These are phyloP conservation scores for Saccharomycopsis sp. DNA, from an alignment of 805 yeast species.

Conservation along the genomic window DNA sequence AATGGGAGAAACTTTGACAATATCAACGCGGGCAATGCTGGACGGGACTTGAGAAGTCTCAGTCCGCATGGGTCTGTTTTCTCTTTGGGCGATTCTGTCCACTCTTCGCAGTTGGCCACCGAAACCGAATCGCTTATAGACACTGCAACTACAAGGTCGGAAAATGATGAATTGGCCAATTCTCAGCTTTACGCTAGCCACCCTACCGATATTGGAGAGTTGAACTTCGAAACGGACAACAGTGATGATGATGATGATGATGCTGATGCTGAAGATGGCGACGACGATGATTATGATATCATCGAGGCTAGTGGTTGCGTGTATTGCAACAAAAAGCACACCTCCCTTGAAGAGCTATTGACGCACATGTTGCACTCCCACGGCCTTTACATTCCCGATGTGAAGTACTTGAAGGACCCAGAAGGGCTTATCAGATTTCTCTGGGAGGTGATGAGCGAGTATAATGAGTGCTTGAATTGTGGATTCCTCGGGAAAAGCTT, in stretches of 20 bases:
- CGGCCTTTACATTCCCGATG: conserved; percentile 86
- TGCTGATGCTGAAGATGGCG: conserved; percentile 19
- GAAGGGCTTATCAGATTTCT: conserved; percentile 67
- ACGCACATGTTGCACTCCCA: conserved; percentile 71
- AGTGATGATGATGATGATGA: conserved; percentile 26
- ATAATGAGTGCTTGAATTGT: conserved; percentile 72
- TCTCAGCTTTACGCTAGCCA: no score
- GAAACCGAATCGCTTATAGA: conserved; percentile 19
- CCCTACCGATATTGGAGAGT: no score
- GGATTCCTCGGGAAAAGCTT: conserved; percentile 73
- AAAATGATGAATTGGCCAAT: no score
- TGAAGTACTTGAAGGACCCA: conserved; percentile 53
- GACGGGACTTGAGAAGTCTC: conserved; percentile 26
- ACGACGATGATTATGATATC: conserved; percentile 12
- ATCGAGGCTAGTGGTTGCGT: conserved; percentile 34
- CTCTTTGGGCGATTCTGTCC: conserved; percentile 39
- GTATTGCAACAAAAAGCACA: conserved; percentile 46
- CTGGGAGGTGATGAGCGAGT: conserved; percentile 73
- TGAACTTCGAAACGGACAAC: conserved; percentile 3
- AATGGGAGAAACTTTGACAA: neutral
- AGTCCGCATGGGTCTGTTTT: conserved; percentile 44
- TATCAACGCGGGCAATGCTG: neutral
- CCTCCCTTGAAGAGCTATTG: conserved; percentile 48
- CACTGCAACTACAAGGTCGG: no score
- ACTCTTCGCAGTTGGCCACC: conserved; percentile 6